Percentiles rank a stretch among this genome's conserved stretches.
phyloP scores from a whole-genome alignment of 768 basidiomycete genomes.

The Pisolithus orientalis region DNA sequence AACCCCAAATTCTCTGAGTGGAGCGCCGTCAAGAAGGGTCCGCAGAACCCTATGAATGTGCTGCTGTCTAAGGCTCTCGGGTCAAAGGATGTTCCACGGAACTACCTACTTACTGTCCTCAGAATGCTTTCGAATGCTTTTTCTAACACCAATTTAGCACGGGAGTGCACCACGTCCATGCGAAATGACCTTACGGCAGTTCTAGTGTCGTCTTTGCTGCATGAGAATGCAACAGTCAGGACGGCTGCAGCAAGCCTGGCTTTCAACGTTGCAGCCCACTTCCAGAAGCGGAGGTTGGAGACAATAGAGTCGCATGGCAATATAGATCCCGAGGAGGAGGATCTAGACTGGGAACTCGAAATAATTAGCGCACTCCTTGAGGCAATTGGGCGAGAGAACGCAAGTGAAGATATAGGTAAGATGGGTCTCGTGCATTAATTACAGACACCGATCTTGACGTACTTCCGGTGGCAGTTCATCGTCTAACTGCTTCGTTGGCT shows the following conservation, averaged over 20 bases:
- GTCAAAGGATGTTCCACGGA: slow-evolving; percentile 33
- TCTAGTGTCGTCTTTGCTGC: slow-evolving; percentile 62
- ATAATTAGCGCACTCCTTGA: slow-evolving; percentile 78
- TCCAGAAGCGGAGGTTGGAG: slow-evolving; percentile 59
- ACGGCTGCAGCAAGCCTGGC: slow-evolving; percentile 78
- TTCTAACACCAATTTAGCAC: slow-evolving; percentile 34
- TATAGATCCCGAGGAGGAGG: slow-evolving; percentile 45
- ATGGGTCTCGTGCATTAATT: slow-evolving; percentile 5
- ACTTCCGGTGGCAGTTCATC: slow-evolving; percentile 56
- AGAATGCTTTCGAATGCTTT: slow-evolving; percentile 69
- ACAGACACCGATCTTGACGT: not conserved
- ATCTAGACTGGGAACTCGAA: slow-evolving; percentile 85
- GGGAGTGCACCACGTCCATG: slow-evolving; percentile 32
- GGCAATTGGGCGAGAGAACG: slow-evolving; percentile 63
- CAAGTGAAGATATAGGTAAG: slow-evolving; percentile 79
- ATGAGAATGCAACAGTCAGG: slow-evolving; percentile 60
- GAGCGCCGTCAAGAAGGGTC: slow-evolving; percentile 29
- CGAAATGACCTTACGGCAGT: slow-evolving; percentile 41
- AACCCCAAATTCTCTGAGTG: slow-evolving; percentile 52
- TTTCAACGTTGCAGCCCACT: slow-evolving; percentile 63
- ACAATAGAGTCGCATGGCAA: slow-evolving; percentile 24
- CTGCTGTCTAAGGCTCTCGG: slow-evolving; percentile 44
- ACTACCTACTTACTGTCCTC: slow-evolving; percentile 57
- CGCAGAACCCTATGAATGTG: slow-evolving; percentile 36
- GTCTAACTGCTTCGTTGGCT: slow-evolving; percentile 72